Base-by-base conservation (phyloP, 148 eudicot genomes). In the Dianthus caryophyllus region DNA sequence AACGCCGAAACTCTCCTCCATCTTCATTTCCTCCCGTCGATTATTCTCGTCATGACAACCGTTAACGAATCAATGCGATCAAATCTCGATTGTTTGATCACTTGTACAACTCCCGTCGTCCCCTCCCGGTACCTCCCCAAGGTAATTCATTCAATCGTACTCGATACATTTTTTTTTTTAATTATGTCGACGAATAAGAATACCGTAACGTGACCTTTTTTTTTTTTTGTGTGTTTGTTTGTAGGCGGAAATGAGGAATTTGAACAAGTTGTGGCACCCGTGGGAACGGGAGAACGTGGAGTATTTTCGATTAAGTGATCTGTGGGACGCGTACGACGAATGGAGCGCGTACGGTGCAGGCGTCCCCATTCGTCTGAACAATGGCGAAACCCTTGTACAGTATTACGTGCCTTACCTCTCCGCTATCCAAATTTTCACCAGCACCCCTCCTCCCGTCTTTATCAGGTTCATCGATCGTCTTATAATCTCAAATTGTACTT, bases 331-430 rank as follows among this genome's bases (percentile, higher is more conserved):
- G 59, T 94, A 80, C 27, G 99, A 86, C 71, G 97, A 94, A 81
- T 90, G 96, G 97, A 94, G 99, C 79, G 96, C 88, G 30, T 94
- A 90, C 57, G 99, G 99, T 1, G 96, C 99, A 5, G 99, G 99
- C 27, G 97, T 94, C 20, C 97, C 99, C 1, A 79, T 94, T 61
- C 9, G 15, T 11, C 39, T 77, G 6, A 80, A 77, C 41, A 58
- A 25, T 11, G 84, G 73, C 16, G 90, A 90, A 66, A 76, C 82
- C 52, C 79, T 94, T 9, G 87, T 94, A 7, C 97, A 94, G 63
- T 94, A 94, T 71, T 94, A 90, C 65, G 97, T 88, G 15, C 99
- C 99, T 72, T 94, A 88, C 76, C 87, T 94, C 49, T 94, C 99
- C 41, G 99, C 96, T 6, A 70, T 94, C 69, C 97, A 90, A 73